Evolutionary conservation across 177 flowering plant species (phyloP).

Genomic region (Tripterygium wilfordii): DNA sequence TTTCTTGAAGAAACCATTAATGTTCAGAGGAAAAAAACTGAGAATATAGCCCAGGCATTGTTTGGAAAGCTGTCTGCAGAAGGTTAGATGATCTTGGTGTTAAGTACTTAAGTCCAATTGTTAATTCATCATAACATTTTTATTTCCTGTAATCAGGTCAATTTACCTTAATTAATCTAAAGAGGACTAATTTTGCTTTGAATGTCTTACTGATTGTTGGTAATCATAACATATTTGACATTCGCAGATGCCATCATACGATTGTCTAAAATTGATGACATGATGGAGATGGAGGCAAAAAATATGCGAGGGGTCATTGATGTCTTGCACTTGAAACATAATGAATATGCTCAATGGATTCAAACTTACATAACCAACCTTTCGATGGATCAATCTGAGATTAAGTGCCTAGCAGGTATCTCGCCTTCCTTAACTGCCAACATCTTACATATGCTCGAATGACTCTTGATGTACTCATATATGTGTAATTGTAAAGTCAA

Average conservation of each 20-base stretch:
- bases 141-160: not conserved
- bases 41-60: slow-evolving; percentile 34
- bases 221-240: slow-evolving; percentile 6
- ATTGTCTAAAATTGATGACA: slow-evolving; percentile 52
- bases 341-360: slow-evolving; percentile 57
- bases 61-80: slow-evolving; percentile 55
- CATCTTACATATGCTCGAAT: no score
- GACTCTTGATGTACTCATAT: no score
- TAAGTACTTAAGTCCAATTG: slow-evolving; percentile 6
- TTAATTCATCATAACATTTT: slow-evolving; percentile 9
- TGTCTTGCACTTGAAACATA: slow-evolving; percentile 66
- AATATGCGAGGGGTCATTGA: slow-evolving; percentile 51
- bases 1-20: slow-evolving; percentile 47
- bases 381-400: slow-evolving; percentile 59
- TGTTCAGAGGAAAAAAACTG: slow-evolving; percentile 44
- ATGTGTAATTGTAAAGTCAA: no score
- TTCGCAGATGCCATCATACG: slow-evolving; percentile 58
- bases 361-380: slow-evolving; percentile 37
- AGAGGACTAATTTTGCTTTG: no score
- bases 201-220: no score
- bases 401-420: slow-evolving; percentile 76
- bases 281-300: slow-evolving; percentile 62
- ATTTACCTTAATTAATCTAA: no score
- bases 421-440: no score
- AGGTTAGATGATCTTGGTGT: slow-evolving; percentile 47